Conservation (phyloP, 495 filamentous ascomycete species). For the Podospora appendiculata region DNA sequence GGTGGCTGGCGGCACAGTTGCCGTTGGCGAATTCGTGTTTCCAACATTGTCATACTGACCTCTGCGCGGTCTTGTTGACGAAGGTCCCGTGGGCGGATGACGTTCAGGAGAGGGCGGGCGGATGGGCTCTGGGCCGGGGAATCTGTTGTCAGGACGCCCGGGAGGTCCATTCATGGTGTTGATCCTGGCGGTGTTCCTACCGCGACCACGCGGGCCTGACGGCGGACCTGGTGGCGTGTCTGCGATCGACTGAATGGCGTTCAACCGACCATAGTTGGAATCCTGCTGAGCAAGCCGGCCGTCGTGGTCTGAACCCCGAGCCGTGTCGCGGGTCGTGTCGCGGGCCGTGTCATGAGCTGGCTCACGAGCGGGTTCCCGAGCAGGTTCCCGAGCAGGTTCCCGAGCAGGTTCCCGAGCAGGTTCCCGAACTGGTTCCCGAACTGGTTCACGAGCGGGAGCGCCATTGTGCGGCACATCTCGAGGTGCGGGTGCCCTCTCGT, state of each 20-base stretch:
- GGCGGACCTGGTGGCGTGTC: conserved; percentile 46
- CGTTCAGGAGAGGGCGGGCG: conserved; percentile 37
- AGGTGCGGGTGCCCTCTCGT: conserved; percentile 25
- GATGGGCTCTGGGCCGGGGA: conserved; percentile 23
- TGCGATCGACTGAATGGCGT: conserved; percentile 41
- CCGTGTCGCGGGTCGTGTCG: conserved; percentile 6
- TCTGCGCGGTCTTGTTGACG: conserved; percentile 33
- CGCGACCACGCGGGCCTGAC: conserved; percentile 59
- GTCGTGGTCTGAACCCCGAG: conserved; percentile 37
- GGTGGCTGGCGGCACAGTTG: conserved; percentile 14
- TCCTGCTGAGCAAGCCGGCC: conserved; percentile 52
- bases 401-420: no score
- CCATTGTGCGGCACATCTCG: conserved; percentile 21
- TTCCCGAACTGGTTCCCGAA: conserved; percentile 35
- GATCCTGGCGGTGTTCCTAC: conserved; percentile 29
- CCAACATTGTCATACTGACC: conserved; percentile 25
- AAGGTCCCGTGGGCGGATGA: conserved; percentile 41
- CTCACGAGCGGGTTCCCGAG: conserved; percentile 14
- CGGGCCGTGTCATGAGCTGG: conserved; percentile 41
- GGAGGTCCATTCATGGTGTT: conserved; percentile 24
- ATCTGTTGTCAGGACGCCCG: conserved; percentile 28
- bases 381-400: no score
- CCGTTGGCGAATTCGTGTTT: conserved; percentile 19
- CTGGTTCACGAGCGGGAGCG: conserved; percentile 24
- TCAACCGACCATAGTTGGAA: conserved; percentile 54